Percentiles rank a stretch among this genome's conserved stretches.
Conservation (phyloP, 2,329 filamentous ascomycete species). For the Venturiaceae sp. region DNA sequence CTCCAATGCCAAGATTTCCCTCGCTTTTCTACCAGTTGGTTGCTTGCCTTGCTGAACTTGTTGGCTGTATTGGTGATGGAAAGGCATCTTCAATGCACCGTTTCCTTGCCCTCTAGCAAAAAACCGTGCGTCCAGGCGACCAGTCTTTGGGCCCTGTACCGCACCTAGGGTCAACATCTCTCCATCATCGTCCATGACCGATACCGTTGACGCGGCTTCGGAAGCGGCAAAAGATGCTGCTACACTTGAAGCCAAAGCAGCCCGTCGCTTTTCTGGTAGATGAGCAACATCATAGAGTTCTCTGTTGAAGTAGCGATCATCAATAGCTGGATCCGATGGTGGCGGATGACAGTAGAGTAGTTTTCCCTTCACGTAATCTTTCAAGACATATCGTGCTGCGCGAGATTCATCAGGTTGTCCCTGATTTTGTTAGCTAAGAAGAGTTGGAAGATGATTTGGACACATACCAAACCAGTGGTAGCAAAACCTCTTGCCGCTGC, state of each 20-base stretch:
- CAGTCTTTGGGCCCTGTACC: conserved; percentile 59
- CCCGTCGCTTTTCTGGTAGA: conserved; percentile 71
- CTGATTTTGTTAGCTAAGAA: not conserved
- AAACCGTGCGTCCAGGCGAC: conserved; percentile 77
- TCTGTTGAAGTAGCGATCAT: conserved; percentile 70
- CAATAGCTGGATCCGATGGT: conserved; percentile 53
- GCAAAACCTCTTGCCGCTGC: conserved; percentile 84
- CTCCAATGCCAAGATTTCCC: conserved; percentile 71
- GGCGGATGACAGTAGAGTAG: conserved; percentile 87
- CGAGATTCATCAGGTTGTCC: conserved; percentile 90
- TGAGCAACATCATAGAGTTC: conserved; percentile 80
- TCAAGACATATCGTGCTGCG: conserved; percentile 80
- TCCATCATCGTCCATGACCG: conserved; percentile 32
- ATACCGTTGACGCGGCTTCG: conserved; percentile 15
- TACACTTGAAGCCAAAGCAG: conserved; percentile 39
- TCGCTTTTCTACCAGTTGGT: conserved; percentile 74
- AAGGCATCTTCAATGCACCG: conserved; percentile 64
- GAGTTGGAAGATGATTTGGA: no score
- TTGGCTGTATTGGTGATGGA: conserved; percentile 81
- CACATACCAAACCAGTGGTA: conserved; percentile 57
- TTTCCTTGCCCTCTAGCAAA: conserved; percentile 58
- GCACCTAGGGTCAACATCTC: conserved; percentile 35
- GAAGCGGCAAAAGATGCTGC: conserved; percentile 3
- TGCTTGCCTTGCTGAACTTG: conserved; percentile 62
- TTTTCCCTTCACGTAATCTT: conserved; percentile 97